These are phyloP conservation scores for Ceratocystis eucalypticola DNA, from an alignment of 2,329 filamentous ascomycete genomes.

Conservation along the genomic window DNA sequence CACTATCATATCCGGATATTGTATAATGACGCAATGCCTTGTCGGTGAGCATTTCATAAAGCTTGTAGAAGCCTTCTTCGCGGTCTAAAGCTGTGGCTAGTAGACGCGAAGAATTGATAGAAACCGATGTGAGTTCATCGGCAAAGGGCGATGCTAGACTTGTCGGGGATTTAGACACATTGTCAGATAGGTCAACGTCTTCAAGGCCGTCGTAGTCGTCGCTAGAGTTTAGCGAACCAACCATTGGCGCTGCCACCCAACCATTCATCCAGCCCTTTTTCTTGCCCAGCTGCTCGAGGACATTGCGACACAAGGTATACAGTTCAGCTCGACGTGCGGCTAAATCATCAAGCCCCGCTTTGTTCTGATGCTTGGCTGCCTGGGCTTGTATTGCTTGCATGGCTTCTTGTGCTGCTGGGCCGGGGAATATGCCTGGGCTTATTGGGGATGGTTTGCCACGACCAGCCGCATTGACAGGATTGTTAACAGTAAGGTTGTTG, in stretches of 20 bases:
- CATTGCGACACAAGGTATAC: conserved; percentile 62
- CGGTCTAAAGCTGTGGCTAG: conserved; percentile 49
- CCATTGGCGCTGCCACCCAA: conserved; percentile 49
- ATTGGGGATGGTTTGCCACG: conserved; percentile 24
- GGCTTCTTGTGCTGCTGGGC: conserved; percentile 29
- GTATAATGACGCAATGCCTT: conserved; percentile 71
- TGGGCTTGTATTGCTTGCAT: conserved; percentile 29
- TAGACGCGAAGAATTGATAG: conserved; percentile 41
- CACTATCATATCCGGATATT: conserved; percentile 63
- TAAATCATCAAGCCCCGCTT: conserved; percentile 62
- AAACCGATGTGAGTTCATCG: conserved; percentile 8
- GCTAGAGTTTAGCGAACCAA: conserved; percentile 31
- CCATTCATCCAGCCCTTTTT: conserved; percentile 62
- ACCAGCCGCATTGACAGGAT: conserved; percentile 39
- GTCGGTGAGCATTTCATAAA: conserved; percentile 69
- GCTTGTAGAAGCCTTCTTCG: conserved; percentile 48
- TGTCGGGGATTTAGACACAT: conserved; percentile 23
- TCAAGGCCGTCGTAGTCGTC: conserved; percentile 37
- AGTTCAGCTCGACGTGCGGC: conserved; percentile 74
- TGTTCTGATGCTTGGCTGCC: conserved; percentile 35
- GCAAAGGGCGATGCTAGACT: conserved; percentile 14
- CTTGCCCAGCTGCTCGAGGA: conserved; percentile 61
- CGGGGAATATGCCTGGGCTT: conserved; percentile 43
- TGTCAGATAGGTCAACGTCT: conserved; percentile 41
- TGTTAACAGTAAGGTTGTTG: conserved; percentile 36